Evolutionary conservation across 2,329 filamentous ascomycete genomes (phyloP).

Genomic region (Cladosporium sphaerospermum): DNA sequence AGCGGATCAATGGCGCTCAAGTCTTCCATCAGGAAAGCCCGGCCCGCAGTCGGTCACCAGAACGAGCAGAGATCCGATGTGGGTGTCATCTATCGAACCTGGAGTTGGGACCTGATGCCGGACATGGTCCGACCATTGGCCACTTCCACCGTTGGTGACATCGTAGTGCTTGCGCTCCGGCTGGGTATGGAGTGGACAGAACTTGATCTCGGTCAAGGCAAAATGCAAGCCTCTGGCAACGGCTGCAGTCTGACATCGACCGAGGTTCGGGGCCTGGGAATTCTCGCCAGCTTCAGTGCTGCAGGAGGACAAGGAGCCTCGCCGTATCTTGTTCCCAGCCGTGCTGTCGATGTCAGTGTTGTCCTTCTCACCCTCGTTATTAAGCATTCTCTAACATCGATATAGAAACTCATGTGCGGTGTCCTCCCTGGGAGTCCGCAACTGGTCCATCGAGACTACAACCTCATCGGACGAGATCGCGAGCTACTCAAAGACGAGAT

Average conservation of each 20-base stretch:
- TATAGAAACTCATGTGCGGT: not conserved
- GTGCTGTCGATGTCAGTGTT: not conserved
- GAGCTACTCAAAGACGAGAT: not conserved
- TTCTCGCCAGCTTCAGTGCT: conserved; percentile 1
- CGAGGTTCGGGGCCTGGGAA: conserved; percentile 23
- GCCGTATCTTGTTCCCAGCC: not conserved
- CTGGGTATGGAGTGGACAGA: conserved; percentile 30
- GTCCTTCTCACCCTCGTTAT: not conserved
- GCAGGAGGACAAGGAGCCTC: not conserved
- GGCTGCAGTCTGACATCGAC: conserved; percentile 33
- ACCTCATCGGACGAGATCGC: not conserved
- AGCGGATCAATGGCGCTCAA: not conserved
- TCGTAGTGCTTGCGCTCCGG: conserved; percentile 32
- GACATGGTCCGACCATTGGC: conserved; percentile 33
- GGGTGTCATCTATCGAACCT: conserved; percentile 26
- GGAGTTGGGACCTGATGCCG: conserved; percentile 36
- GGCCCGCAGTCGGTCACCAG: not conserved
- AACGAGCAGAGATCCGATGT: conserved; percentile 12
- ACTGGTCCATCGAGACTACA: not conserved
- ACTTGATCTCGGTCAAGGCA: conserved; percentile 23
- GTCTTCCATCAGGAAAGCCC: not conserved
- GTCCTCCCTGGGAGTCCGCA: not conserved
- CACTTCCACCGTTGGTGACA: conserved; percentile 30
- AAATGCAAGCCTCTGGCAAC: conserved; percentile 32
- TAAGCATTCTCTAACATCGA: not conserved